These are phyloP conservation scores for Sambucus nigra DNA, from an alignment of 129 eudicot genomes.

Conservation along the genomic window DNA sequence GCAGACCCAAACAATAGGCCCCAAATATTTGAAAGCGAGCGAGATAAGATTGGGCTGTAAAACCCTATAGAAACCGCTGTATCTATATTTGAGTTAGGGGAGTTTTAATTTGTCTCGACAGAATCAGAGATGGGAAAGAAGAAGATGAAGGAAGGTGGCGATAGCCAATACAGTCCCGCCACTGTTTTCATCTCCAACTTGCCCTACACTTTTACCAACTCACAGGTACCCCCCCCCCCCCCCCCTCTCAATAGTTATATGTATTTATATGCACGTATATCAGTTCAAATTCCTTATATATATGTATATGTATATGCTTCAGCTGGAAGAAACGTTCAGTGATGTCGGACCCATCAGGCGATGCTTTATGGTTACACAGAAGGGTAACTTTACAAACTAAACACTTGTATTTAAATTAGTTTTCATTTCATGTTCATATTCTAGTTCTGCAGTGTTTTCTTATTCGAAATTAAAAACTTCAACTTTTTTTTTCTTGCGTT, in stretches of 20 bases:
- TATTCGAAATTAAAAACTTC: background rate
- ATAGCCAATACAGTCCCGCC: slow-evolving; percentile 47
- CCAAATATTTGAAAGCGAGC: too few relatives aligned
- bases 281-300: background rate
- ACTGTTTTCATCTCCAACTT: slow-evolving; percentile 69
- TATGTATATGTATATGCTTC: background rate
- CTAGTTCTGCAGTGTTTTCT: background rate
- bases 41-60: too few relatives aligned
- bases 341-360: slow-evolving; percentile 93
- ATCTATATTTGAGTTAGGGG: too few relatives aligned
- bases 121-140: slow-evolving; percentile 61
- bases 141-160: slow-evolving; percentile 32
- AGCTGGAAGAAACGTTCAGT: slow-evolving; percentile 83
- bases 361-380: slow-evolving; percentile 84
- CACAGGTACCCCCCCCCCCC: slow-evolving; percentile 32
- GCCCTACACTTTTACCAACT: slow-evolving; percentile 64
- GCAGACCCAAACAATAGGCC: too few relatives aligned
- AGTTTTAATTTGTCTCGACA: too few relatives aligned
- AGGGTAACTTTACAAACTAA: slow-evolving; percentile 29
- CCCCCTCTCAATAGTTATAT: background rate
- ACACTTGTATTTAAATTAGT: background rate
- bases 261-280: background rate
- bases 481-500: background rate
- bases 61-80: too few relatives aligned
- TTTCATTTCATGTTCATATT: background rate